phyloP scores from a whole-genome alignment of 768 basidiomycete species.

The Tricholomella constricta region DNA sequence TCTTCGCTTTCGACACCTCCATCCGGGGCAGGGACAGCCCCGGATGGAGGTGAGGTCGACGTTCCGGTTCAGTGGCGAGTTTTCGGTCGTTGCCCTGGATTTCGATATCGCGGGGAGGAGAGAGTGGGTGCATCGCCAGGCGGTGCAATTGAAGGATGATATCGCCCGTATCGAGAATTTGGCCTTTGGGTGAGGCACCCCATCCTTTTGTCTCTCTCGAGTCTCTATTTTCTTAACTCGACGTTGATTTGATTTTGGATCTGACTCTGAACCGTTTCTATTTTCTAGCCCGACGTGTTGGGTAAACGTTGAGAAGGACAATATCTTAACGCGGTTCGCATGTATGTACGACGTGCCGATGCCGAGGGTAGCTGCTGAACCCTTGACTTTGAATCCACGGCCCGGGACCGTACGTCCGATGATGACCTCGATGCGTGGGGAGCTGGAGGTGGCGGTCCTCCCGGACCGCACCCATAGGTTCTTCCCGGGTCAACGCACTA shows the following conservation, averaged over 20 bases:
- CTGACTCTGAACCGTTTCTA: too few relatives aligned
- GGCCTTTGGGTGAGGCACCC: constrained; percentile 36
- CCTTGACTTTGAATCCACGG: background rate
- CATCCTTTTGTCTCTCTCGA: background rate
- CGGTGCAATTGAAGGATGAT: constrained; percentile 33
- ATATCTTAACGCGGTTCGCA: constrained; percentile 38
- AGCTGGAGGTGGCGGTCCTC: constrained; percentile 54
- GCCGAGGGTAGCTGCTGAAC: background rate
- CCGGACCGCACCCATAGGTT: constrained; percentile 54
- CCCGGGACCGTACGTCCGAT: background rate
- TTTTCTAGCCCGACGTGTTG: constrained; percentile 29
- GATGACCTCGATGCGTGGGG: constrained; percentile 54
- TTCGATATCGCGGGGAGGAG: constrained; percentile 38
- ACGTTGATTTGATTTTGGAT: background rate
- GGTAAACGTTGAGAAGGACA: constrained; percentile 29
- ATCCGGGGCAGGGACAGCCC: constrained; percentile 2
- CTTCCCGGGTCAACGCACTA: constrained; percentile 55
- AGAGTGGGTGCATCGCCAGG: constrained; percentile 27
- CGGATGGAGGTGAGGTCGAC: constrained; percentile 22
- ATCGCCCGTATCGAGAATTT: constrained; percentile 37
- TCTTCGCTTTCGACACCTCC: constrained; percentile 25
- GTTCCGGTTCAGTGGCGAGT: constrained; percentile 56
- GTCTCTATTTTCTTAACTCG: background rate
- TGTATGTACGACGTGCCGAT: constrained; percentile 26
- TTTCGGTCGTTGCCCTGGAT: constrained; percentile 44